These are phyloP conservation scores for Tympanopsis confertula DNA, from an alignment of 2,329 filamentous ascomycete species.

Conservation along the genomic window DNA sequence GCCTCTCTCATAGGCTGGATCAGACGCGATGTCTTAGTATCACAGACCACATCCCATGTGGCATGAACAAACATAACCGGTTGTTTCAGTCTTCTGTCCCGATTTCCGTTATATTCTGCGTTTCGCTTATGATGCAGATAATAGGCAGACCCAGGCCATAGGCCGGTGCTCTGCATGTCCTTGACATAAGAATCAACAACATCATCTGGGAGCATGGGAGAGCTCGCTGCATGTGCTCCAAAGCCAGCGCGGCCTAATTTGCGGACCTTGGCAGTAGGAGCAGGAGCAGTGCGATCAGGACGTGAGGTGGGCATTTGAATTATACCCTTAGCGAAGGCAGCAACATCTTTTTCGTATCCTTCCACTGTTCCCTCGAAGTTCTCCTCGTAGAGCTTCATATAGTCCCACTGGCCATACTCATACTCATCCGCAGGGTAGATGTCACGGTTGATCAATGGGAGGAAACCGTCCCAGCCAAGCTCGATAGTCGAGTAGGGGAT, in stretches of 20 bases:
- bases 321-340: conserved; percentile 7
- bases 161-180: conserved; percentile 25
- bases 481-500: conserved; percentile 29
- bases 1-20: conserved; percentile 18
- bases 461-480: conserved; percentile 20
- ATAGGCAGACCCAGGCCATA: conserved; percentile 22
- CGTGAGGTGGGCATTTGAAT: no score
- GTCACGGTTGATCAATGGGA: conserved; percentile 24
- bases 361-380: conserved; percentile 9
- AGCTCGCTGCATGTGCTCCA: neutral
- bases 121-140: conserved; percentile 31
- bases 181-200: conserved; percentile 8
- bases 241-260: conserved; percentile 9
- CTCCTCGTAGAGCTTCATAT: conserved; percentile 14
- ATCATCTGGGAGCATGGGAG: conserved; percentile 5
- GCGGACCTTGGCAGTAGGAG: conserved; percentile 1
- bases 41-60: conserved; percentile 23
- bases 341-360: conserved; percentile 8
- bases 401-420: conserved; percentile 18
- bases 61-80: conserved; percentile 20
- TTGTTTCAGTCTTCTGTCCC: conserved; percentile 22
- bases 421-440: conserved; percentile 30
- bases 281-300: no score
- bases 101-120: conserved; percentile 21
- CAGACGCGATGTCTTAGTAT: conserved; percentile 18